Evolutionary conservation across 2,329 filamentous ascomycete species (phyloP).

Genomic region (Fusarium albosuccineum): DNA sequence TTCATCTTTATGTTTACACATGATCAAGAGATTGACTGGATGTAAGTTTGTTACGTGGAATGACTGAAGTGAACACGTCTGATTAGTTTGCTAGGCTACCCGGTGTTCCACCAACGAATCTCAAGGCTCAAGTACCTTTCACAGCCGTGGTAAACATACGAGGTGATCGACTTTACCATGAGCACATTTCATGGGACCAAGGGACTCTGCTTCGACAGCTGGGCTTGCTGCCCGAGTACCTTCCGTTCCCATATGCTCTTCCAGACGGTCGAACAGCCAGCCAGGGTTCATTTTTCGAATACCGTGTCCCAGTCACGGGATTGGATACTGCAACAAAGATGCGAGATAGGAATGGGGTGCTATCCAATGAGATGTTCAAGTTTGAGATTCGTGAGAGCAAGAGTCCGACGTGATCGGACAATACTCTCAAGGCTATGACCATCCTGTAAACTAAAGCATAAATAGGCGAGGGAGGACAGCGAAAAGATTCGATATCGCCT

Average conservation of each 20-base stretch:
- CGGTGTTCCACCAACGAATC: constrained; percentile 67
- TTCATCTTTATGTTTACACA: constrained; percentile 77
- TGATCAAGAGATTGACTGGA: constrained; percentile 73
- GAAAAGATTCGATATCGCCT: no score
- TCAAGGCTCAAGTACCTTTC: constrained; percentile 68
- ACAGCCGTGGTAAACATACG: constrained; percentile 73
- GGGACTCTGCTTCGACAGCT: constrained; percentile 72
- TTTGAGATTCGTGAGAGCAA: constrained; percentile 37
- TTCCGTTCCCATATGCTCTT: constrained; percentile 71
- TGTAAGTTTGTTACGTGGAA: constrained; percentile 62
- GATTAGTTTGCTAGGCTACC: constrained; percentile 54
- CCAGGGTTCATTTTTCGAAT: constrained; percentile 44
- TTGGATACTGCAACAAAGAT: constrained; percentile 51
- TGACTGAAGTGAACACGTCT: background rate
- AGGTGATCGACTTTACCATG: constrained; percentile 73
- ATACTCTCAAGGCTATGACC: no score
- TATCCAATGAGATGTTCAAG: constrained; percentile 51
- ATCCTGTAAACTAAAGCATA: no score
- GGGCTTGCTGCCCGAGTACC: constrained; percentile 68
- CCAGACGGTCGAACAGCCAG: constrained; percentile 50
- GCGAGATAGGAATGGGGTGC: constrained; percentile 46
- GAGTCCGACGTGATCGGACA: no score
- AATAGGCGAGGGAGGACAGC: no score
- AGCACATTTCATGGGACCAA: constrained; percentile 78
- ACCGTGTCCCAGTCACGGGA: constrained; percentile 50